Base-by-base conservation (phyloP, 768 basidiomycete species). In the Neoboletus subvelutipes region DNA sequence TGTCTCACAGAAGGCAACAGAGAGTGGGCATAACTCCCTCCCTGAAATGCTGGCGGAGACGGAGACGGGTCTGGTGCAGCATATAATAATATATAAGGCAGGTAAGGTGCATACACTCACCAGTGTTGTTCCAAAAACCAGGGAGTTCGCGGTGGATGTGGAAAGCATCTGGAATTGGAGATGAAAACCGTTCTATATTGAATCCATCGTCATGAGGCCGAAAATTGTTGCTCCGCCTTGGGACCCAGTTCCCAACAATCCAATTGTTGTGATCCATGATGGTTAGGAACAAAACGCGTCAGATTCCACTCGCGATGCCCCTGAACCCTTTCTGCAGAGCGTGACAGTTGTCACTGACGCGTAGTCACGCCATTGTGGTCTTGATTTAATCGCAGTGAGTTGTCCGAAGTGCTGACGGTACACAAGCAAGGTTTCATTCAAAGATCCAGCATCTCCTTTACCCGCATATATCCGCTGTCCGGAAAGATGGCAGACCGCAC, bases 61-160 rank as follows among this genome's bases (percentile, higher is more conserved):
- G 74, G 67, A 28, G 75, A 75, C 11, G 72, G 68, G 11, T 69
- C 72, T 62, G 69, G 71, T n/a, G 61, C 61, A 46, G 71, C 67
- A 45, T 69, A 71, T 37, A 59, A 31, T 3, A 34, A 55, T 46
- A 28, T 33, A 43, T 15, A 31, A 28, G 4, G 29, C 4, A 47
- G 10, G 12, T 13, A 20, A 46, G 20, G 42, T 51, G 65, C 71
- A 71, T 72, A 77, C 33, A 67, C 59, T 42, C 63, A 73, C 63
- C 60, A 50, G 28, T 52, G 33, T 47, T 43, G 45, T 49, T 58
- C 55, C 49, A 52, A 47, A 63, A 55, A 47, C 50, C 40, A 12
- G 52, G 29, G 36, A 28, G 34, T 31, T 61, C 45, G 43, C 26
- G 48, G 36, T 59, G 45, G 43, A 52, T 6, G 31, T 58, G 50